A percentile compares a stretch with the other conserved stretches of the same genome.
Conservation (phyloP, 2,329 filamentous ascomycete species). For the Cordyceps farinosa region DNA sequence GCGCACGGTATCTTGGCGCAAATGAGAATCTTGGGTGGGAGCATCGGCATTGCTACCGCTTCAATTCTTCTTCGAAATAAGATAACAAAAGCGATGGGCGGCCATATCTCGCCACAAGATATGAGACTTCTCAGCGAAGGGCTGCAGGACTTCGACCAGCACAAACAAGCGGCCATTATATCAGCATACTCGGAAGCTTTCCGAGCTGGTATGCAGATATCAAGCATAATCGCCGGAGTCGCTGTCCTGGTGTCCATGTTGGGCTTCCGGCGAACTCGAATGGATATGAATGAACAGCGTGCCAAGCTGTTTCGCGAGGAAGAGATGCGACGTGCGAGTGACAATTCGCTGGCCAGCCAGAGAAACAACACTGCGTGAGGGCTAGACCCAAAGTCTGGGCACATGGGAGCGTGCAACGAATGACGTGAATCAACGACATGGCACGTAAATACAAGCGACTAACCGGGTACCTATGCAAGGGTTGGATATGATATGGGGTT, state of each 20-base stretch:
- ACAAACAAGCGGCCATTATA: conserved; percentile 33
- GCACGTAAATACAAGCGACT: too few relatives aligned
- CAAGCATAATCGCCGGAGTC: conserved; percentile 37
- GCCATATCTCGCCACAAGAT: conserved; percentile 28
- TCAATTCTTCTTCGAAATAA: conserved; percentile 42
- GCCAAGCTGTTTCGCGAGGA: conserved; percentile 8
- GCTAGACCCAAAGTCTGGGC: not conserved
- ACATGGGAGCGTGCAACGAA: too few relatives aligned
- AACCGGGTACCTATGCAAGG: not conserved
- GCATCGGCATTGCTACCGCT: conserved; percentile 51
- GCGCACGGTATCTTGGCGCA: conserved; percentile 53
- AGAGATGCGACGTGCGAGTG: not conserved
- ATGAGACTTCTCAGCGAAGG: conserved; percentile 26
- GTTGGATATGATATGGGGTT: not conserved
- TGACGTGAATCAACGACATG: too few relatives aligned
- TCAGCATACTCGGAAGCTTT: conserved; percentile 44
- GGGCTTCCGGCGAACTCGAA: conserved; percentile 35
- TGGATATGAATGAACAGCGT: conserved; percentile 27
- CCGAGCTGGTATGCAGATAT: conserved; percentile 44
- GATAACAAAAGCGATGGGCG: conserved; percentile 28
- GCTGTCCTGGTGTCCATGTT: conserved; percentile 39
- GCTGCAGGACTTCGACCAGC: conserved; percentile 24
- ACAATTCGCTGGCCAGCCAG: not conserved
- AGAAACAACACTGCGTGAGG: not conserved
- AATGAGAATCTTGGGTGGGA: conserved; percentile 49